Conservation (phyloP, 2,329 filamentous ascomycete genomes). For the Magnaporthiopsis incrustans region DNA sequence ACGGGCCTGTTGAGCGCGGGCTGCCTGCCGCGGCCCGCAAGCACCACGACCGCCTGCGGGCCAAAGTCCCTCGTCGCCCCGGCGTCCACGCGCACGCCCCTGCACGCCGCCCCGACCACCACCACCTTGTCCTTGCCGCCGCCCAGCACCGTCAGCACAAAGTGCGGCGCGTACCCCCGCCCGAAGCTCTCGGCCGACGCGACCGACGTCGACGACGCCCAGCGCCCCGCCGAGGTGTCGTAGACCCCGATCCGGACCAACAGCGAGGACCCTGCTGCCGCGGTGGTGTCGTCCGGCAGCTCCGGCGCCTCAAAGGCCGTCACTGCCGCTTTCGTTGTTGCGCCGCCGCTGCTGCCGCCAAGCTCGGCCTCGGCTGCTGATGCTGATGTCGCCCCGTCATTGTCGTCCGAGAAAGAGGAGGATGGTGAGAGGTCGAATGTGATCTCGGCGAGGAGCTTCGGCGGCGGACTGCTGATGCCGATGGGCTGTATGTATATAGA, state of each 20-base stretch:
- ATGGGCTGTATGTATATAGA: slow-evolving; percentile 49
- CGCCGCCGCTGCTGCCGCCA: too few relatives aligned
- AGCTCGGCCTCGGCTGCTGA: slow-evolving; percentile 10
- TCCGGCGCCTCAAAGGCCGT: slow-evolving; percentile 50
- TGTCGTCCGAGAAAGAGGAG: background rate
- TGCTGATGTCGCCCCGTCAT: background rate
- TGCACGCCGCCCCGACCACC: slow-evolving; percentile 41
- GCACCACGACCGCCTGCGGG: slow-evolving; percentile 46
- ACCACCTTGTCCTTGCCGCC: slow-evolving; percentile 22
- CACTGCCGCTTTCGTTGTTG: slow-evolving; percentile 33
- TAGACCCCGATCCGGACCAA: slow-evolving; percentile 53
- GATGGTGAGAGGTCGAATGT: slow-evolving; percentile 39
- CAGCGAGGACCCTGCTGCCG: slow-evolving; percentile 17
- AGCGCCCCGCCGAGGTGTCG: slow-evolving; percentile 35
- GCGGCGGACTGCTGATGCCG: slow-evolving; percentile 22
- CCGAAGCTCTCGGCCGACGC: slow-evolving; percentile 48
- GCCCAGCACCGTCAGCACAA: slow-evolving; percentile 39
- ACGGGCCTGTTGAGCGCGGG: slow-evolving; percentile 57
- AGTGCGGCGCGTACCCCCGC: slow-evolving; percentile 52
- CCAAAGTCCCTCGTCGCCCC: slow-evolving; percentile 59
- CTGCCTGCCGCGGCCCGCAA: slow-evolving; percentile 40
- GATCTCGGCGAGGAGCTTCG: slow-evolving; percentile 42
- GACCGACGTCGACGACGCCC: slow-evolving; percentile 49
- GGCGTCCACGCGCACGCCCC: slow-evolving; percentile 53
- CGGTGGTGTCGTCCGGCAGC: slow-evolving; percentile 29